Evolutionary conservation across 768 basidiomycete species (phyloP), one percentile per base, ranked within the genome.

Genomic region (Strobilomyces confusus): DNA sequence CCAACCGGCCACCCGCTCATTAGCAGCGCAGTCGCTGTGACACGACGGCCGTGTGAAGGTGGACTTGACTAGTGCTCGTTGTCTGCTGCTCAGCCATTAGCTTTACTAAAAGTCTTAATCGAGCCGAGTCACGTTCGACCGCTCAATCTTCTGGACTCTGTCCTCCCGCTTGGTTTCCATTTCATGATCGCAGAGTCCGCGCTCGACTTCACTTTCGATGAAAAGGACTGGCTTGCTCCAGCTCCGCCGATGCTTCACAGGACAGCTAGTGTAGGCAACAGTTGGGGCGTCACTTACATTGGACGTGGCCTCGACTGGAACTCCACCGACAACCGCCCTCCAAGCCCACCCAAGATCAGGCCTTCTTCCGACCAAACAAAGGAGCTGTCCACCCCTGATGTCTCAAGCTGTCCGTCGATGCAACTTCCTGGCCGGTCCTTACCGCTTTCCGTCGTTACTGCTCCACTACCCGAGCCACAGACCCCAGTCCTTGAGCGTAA

Each of bases 271-370:
- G 82, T 86, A 49, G 81, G 84, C 30, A 81, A 82, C 56, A 90
- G 88, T 70, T 92, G 88, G 87, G 86, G 86, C 8, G 89, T 92
- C 56, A 92, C 90, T 19, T 89, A 82, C 34, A 85, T 92, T 44
- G 90, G 90, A 12, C 81, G 87, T 44, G 90, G 90, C 17, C 91
- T 89, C 64, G 76, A 88, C 68, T 91, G 89, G 87, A 77, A 76
- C 51, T 70, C 76, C 53, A 72, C 70, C 46, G 67, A 71, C 40
- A 75, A 75, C 33, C 65, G 70, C 33, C 57, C 50, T 46, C 8
- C 57, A 40, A 55, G 38, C 37, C 34, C 49, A 29, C 41, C 52
- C 23, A 32, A 60, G 25, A 19, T 50, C 36, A 17, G 45, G 25
- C 36, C 47, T 17, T 37, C 62, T 43, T 37, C 56, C 33, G 57